Evolutionary conservation across 2,329 filamentous ascomycete genomes (phyloP).

Genomic region (Diplocarpon rosae): DNA sequence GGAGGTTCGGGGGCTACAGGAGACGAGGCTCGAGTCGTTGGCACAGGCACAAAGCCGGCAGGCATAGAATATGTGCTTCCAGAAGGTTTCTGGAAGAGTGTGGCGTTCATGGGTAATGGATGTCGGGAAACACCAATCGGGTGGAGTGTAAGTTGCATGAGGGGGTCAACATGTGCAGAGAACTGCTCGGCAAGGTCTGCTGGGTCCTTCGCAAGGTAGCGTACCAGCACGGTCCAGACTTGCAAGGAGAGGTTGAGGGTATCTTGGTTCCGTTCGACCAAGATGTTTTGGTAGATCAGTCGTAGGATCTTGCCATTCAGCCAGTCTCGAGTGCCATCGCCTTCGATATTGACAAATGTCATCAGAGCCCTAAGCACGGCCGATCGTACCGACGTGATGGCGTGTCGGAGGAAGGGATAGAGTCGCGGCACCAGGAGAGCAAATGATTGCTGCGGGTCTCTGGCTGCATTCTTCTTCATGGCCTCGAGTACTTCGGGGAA

Average conservation of each 20-base stretch:
- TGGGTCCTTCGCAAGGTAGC: constrained; percentile 50
- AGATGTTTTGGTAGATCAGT: constrained; percentile 85
- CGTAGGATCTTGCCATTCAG: constrained; percentile 81
- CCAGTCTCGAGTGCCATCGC: constrained; percentile 74
- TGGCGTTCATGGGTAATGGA: constrained; percentile 83
- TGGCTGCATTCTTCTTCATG: constrained; percentile 81
- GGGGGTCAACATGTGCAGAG: constrained; percentile 60
- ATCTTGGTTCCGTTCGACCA: constrained; percentile 81
- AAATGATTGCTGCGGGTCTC: constrained; percentile 81
- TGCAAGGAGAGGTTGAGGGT: constrained; percentile 76
- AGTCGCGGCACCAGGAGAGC: constrained; percentile 83
- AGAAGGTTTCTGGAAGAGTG: constrained; percentile 86
- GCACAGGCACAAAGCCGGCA: constrained; percentile 31
- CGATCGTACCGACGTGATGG: constrained; percentile 88
- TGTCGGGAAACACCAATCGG: constrained; percentile 87
- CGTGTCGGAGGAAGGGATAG: constrained; percentile 93
- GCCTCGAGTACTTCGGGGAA: constrained; percentile 86
- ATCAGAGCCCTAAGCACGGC: constrained; percentile 86
- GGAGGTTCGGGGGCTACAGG: constrained; percentile 46
- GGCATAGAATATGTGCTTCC: constrained; percentile 65
- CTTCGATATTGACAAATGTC: constrained; percentile 83
- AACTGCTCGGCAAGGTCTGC: constrained; percentile 63
- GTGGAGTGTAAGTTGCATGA: constrained; percentile 76
- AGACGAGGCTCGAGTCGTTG: constrained; percentile 33
- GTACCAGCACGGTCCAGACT: constrained; percentile 73